These are phyloP conservation scores for Daedaleopsis sinensis DNA, from an alignment of 768 basidiomycete genomes.

Conservation along the genomic window DNA sequence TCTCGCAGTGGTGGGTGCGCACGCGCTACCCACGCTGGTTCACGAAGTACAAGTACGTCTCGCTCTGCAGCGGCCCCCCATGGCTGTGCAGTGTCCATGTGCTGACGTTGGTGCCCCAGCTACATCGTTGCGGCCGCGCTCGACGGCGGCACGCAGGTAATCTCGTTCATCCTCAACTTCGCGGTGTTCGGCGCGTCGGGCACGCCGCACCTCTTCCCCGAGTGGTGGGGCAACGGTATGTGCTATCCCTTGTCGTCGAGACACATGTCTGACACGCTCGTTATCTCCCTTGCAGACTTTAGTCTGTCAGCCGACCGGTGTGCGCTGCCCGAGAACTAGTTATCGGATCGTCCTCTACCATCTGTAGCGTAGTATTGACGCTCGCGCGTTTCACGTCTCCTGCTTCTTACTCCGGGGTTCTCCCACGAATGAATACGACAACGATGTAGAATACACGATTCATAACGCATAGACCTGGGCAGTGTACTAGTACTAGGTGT, in stretches of 20 bases:
- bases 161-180: conserved; percentile 39
- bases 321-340: conserved; percentile 19
- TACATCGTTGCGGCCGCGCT: conserved; percentile 44
- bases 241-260: neutral
- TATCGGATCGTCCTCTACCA: neutral
- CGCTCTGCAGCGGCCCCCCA: neutral
- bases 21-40: conserved; percentile 42
- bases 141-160: conserved; percentile 42
- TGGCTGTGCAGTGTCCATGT: neutral
- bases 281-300: conserved; percentile 16
- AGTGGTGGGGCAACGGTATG: conserved; percentile 32
- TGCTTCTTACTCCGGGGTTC: neutral
- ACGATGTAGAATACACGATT: neutral
- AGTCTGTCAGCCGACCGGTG: conserved; percentile 31
- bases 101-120: conserved; percentile 20
- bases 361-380: conserved; percentile 6
- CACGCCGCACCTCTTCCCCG: conserved; percentile 29
- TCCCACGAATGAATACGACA: conserved; percentile 8
- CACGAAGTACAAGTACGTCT: conserved; percentile 38
- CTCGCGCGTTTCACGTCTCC: neutral
- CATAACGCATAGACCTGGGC: too few species aligned
- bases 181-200: conserved; percentile 34
- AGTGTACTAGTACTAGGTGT: too few species aligned
- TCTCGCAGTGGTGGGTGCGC: conserved; percentile 50
- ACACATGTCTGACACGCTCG: neutral